A percentile compares a stretch with the other conserved stretches of the same genome.
These are phyloP conservation scores for Acarospora socialis DNA, from an alignment of 2,329 filamentous ascomycete genomes.

Conservation along the genomic window DNA sequence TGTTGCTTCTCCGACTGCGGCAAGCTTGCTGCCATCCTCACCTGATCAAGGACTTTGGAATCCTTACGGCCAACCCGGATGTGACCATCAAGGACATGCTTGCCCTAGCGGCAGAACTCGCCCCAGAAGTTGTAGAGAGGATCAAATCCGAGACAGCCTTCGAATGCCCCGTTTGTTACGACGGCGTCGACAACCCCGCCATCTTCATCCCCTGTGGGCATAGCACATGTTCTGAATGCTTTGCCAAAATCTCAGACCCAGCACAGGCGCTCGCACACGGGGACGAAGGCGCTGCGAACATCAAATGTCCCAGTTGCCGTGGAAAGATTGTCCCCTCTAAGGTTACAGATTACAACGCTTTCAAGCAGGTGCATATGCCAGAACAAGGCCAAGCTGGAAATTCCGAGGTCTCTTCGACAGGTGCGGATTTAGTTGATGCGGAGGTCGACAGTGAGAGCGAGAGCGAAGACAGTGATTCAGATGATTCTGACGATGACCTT, in stretches of 20 bases:
- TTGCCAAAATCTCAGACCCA: slow-evolving; percentile 53
- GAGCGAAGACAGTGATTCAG: slow-evolving; percentile 25
- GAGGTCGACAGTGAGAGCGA: slow-evolving; percentile 20
- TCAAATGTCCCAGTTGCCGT: slow-evolving; percentile 66
- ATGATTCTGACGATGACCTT: slow-evolving; percentile 25
- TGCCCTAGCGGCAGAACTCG: slow-evolving; percentile 47
- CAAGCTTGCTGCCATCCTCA: slow-evolving; percentile 70
- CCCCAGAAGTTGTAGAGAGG: slow-evolving; percentile 47
- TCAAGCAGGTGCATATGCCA: slow-evolving; percentile 58
- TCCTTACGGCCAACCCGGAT: slow-evolving; percentile 33
- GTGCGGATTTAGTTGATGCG: slow-evolving; percentile 12
- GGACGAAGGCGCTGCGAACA: slow-evolving; percentile 35
- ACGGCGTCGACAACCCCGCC: slow-evolving; percentile 56
- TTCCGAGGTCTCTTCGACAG: no score
- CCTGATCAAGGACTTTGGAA: slow-evolving; percentile 51
- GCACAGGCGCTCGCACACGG: slow-evolving; percentile 43
- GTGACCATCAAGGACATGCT: slow-evolving; percentile 42
- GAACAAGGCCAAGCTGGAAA: slow-evolving; percentile 28
- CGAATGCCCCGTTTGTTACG: slow-evolving; percentile 72
- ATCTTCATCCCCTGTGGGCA: slow-evolving; percentile 79
- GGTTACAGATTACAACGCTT: slow-evolving; percentile 59
- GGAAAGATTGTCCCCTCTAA: slow-evolving; percentile 50
- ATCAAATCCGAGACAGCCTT: slow-evolving; percentile 39
- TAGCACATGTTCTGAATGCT: slow-evolving; percentile 62
- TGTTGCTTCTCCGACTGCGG: slow-evolving; percentile 64